phyloP scores from a whole-genome alignment of 1,139 yeast species.

The Geotrichum fermentans region DNA sequence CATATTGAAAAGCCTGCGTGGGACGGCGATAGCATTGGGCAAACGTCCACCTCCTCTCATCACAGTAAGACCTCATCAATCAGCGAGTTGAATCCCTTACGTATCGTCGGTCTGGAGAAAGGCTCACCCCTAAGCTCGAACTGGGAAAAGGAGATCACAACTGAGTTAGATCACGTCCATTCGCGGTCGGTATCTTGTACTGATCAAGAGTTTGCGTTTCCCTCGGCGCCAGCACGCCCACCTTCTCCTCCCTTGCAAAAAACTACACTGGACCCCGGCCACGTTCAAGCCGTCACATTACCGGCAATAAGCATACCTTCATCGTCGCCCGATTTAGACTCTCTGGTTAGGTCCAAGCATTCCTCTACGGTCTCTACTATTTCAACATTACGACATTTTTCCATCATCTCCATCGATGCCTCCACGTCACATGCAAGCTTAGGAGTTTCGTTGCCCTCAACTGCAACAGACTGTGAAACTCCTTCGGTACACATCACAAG shows the following conservation, averaged over 20 bases:
- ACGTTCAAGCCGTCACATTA: not conserved
- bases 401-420: constrained; percentile 22
- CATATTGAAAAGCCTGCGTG: constrained; percentile 10
- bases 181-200: not conserved
- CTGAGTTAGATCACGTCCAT: constrained; percentile 7
- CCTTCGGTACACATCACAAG: no score
- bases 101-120: not conserved
- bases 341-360: constrained; percentile 23
- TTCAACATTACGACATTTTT: constrained; percentile 27
- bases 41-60: not conserved
- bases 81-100: not conserved
- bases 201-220: not conserved
- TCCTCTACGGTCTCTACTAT: constrained; percentile 27
- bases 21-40: not conserved
- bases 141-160: constrained; percentile 12
- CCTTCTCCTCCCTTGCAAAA: constrained; percentile 27
- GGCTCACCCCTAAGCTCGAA: not conserved
- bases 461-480: not conserved
- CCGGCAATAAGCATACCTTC: not conserved
- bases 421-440: constrained; percentile 5
- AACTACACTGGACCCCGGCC: constrained; percentile 24
- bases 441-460: not conserved
- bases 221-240: constrained; percentile 20
- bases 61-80: constrained; percentile 1
- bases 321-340: not conserved